phyloP scores from a whole-genome alignment of 192 early-diverging fungal genomes.

The Funneliformis mosseae region DNA sequence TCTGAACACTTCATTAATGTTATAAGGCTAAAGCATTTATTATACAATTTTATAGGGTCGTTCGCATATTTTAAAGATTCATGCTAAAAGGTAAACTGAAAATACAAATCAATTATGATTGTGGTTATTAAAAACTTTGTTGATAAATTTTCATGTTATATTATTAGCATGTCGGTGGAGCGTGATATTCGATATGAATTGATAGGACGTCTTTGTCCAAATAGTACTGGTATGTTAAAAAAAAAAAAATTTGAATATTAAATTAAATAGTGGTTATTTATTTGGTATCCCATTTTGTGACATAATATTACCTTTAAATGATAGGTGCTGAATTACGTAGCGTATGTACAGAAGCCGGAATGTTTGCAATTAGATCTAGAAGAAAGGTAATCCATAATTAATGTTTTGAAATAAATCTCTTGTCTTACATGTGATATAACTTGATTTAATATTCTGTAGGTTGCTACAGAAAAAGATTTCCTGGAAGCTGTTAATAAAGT shows the following conservation, averaged over 20 bases:
- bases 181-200: slow-evolving; percentile 99
- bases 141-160: neutral
- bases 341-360: slow-evolving; percentile 99
- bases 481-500: slow-evolving; percentile 99
- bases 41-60: slow-evolving; percentile 66
- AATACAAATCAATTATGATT: neutral
- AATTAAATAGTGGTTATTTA: neutral
- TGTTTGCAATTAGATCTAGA: slow-evolving; percentile 98
- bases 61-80: slow-evolving; percentile 98
- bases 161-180: slow-evolving; percentile 90
- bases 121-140: neutral
- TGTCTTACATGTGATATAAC: neutral
- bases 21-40: neutral
- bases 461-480: slow-evolving; percentile 99
- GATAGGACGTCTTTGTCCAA: slow-evolving; percentile 97
- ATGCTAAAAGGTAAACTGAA: slow-evolving; percentile 70
- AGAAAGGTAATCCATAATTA: slow-evolving; percentile 68
- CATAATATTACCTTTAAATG: neutral
- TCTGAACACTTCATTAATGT: neutral
- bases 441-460: slow-evolving; percentile 39
- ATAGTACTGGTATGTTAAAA: slow-evolving; percentile 73
- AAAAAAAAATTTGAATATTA: neutral
- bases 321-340: slow-evolving; percentile 90
- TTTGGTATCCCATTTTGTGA: neutral
- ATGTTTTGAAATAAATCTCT: neutral